Evolutionary conservation across 1,139 yeast species (phyloP).

Genomic region (Saccharomyces pastorianus): DNA sequence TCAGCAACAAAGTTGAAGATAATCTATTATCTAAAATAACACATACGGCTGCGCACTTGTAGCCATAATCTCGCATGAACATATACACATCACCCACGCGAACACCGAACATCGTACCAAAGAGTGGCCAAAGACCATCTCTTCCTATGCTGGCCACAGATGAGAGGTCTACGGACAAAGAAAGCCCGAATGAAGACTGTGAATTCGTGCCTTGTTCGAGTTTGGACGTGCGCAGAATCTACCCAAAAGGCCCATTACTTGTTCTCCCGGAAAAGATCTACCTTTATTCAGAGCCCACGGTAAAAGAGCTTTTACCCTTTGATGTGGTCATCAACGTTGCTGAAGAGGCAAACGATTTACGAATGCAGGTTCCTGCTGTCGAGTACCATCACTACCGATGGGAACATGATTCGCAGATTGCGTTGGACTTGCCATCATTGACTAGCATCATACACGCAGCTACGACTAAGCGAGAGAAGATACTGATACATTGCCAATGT

Average conservation of each 20-base stretch:
- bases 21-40: not conserved
- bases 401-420: not conserved
- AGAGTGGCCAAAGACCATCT: not conserved
- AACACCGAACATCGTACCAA: not conserved
- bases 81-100: not conserved
- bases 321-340: not conserved
- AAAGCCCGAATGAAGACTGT: not conserved
- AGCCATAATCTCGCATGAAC: not conserved
- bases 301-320: not conserved
- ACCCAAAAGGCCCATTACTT: not conserved
- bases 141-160: not conserved
- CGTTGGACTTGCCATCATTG: conserved; percentile 20
- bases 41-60: not conserved
- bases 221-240: not conserved
- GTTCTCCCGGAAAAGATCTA: not conserved
- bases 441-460: conserved; percentile 44
- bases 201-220: not conserved
- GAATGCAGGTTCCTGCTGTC: not conserved
- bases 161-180: not conserved
- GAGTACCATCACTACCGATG: not conserved
- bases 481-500: conserved; percentile 83
- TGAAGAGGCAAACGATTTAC: not conserved
- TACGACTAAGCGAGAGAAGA: conserved; percentile 35
- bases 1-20: not conserved
- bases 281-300: not conserved